Conservation (phyloP, 2,329 filamentous ascomycete species). For the Arachnopeziza araneosa region DNA sequence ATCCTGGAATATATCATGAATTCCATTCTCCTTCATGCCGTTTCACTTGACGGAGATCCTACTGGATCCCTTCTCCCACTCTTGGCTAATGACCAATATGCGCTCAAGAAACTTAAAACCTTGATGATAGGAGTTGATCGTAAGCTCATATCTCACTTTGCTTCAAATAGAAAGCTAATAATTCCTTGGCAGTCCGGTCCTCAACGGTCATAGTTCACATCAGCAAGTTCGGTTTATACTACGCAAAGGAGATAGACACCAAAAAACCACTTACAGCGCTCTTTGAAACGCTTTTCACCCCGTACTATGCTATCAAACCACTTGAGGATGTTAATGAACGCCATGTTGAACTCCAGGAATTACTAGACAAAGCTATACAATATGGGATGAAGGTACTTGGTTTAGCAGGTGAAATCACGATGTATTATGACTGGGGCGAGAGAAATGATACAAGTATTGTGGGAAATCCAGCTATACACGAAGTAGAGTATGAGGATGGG, state of each 20-base stretch:
- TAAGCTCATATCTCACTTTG: not conserved
- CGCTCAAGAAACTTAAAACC: not conserved
- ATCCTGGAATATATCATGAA: not conserved
- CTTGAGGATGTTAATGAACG: not conserved
- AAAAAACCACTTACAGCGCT: not conserved
- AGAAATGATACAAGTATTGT: not conserved
- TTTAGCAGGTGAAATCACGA: not conserved
- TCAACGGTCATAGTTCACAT: not conserved
- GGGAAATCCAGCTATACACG: not conserved
- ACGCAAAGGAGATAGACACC: not conserved
- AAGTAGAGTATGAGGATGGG: not conserved
- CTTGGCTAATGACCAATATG: not conserved
- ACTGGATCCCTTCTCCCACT: not conserved
- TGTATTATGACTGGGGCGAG: not conserved
- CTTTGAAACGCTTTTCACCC: not conserved
- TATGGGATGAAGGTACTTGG: not conserved
- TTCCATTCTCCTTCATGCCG: constrained; percentile 1
- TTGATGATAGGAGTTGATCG: not conserved
- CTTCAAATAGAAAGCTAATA: not conserved
- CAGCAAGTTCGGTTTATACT: not conserved
- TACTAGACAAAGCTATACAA: not conserved
- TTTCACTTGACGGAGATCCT: constrained; percentile 1
- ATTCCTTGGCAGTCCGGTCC: not conserved
- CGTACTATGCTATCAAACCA: not conserved
- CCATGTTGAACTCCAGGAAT: not conserved